These are phyloP conservation scores for Leucocoprinus birnbaumii DNA, from an alignment of 768 basidiomycete species.

Conservation along the genomic window DNA sequence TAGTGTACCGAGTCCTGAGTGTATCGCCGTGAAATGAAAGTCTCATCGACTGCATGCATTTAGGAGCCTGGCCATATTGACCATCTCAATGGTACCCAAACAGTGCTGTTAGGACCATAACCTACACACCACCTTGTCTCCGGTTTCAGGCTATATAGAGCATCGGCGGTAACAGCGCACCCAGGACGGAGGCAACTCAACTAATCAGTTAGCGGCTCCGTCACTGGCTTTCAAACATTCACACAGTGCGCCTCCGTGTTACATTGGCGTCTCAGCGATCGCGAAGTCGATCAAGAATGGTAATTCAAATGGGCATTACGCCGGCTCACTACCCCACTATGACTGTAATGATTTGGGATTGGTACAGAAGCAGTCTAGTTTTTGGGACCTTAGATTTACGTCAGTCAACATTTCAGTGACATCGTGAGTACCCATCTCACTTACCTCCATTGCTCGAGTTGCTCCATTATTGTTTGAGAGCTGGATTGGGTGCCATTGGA, in stretches of 20 bases:
- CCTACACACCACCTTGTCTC: neutral
- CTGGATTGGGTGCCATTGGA: neutral
- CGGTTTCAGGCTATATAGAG: no score
- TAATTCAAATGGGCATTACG: neutral
- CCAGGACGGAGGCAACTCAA: no score
- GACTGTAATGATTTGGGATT: conserved; percentile 2
- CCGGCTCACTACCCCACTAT: neutral
- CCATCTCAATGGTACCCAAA: no score
- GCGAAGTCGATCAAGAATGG: neutral
- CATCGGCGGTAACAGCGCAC: no score
- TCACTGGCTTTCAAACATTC: no score
- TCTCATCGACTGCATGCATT: no score
- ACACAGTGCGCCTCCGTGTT: neutral
- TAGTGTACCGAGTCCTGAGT: no score
- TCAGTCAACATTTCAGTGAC: neutral
- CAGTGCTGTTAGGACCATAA: neutral
- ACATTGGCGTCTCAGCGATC: neutral
- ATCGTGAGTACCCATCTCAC: neutral
- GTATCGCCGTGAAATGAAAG: no score
- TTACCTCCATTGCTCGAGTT: neutral
- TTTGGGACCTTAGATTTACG: neutral
- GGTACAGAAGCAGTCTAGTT: neutral
- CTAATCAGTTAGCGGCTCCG: no score
- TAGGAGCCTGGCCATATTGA: no score
- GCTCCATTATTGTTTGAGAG: neutral